phyloP scores from a whole-genome alignment of 2,329 filamentous ascomycete species.

The Diaporthe citri region DNA sequence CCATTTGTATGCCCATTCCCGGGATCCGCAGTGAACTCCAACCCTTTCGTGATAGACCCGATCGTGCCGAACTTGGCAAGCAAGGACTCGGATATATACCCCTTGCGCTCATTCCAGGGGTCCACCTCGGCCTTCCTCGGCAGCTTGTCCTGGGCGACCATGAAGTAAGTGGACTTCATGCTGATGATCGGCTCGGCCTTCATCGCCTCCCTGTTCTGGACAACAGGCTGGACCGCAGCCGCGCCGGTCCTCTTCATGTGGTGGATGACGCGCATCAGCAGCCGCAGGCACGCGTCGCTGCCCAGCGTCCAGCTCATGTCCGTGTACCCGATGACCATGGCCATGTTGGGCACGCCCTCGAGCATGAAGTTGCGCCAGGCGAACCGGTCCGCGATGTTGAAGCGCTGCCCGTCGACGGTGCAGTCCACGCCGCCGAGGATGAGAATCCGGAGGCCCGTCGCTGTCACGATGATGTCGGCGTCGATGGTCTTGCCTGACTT shows the following conservation, averaged over 20 bases:
- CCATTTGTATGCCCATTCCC: neutral
- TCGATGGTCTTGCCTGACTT: constrained; percentile 63
- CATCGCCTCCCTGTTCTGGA: constrained; percentile 25
- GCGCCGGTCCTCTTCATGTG: constrained; percentile 55
- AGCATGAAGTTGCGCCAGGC: constrained; percentile 76
- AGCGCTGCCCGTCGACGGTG: constrained; percentile 64
- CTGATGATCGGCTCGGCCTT: constrained; percentile 33
- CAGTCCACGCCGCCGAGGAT: constrained; percentile 67
- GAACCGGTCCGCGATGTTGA: constrained; percentile 64
- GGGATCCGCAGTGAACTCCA: constrained; percentile 17
- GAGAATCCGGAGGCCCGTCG: constrained; percentile 73
- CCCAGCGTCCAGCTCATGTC: constrained; percentile 77
- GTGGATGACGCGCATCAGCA: constrained; percentile 63
- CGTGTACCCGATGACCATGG: constrained; percentile 73
- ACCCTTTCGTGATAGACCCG: constrained; percentile 32
- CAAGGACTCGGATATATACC: constrained; percentile 29
- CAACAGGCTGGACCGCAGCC: constrained; percentile 29
- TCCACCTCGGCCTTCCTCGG: constrained; percentile 34
- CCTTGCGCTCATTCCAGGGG: constrained; percentile 36
- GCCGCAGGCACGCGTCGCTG: constrained; percentile 64
- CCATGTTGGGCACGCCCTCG: constrained; percentile 72
- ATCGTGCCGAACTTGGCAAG: constrained; percentile 23
- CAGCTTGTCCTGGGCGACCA: constrained; percentile 33
- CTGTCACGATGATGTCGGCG: constrained; percentile 77
- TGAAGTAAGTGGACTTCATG: constrained; percentile 39